Evolutionary conservation across 2,329 filamentous ascomycete genomes (phyloP).

Genomic region (Aureobasidium sp.): DNA sequence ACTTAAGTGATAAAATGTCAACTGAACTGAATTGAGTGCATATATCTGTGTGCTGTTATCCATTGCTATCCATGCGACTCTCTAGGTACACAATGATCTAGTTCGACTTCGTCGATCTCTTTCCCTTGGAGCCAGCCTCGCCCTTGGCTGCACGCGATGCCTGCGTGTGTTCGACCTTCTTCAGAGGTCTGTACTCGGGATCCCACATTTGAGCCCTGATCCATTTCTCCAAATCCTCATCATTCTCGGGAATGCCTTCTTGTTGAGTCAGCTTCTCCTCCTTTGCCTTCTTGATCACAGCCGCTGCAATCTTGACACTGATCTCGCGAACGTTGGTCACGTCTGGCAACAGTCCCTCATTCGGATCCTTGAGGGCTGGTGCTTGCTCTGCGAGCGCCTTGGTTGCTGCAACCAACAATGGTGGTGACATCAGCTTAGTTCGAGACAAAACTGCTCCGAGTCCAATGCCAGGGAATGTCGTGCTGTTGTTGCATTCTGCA

Average conservation of each 20-base stretch:
- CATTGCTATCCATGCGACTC: no score
- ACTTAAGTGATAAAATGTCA: no score
- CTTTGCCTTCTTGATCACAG: slow-evolving; percentile 63
- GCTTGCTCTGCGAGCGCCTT: slow-evolving; percentile 62
- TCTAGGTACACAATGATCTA: background rate
- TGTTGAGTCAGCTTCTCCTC: slow-evolving; percentile 60
- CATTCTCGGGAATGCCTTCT: slow-evolving; percentile 51
- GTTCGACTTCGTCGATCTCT: background rate
- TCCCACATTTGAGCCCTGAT: slow-evolving; percentile 75
- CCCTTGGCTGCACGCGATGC: slow-evolving; percentile 53
- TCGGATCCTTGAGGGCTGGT: slow-evolving; percentile 58
- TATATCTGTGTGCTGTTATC: no score
- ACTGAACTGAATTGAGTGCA: no score
- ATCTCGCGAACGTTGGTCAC: slow-evolving; percentile 66
- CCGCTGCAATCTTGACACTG: slow-evolving; percentile 66
- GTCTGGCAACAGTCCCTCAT: slow-evolving; percentile 63
- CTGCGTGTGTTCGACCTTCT: slow-evolving; percentile 42
- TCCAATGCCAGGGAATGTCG: slow-evolving; percentile 78
- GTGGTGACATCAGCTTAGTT: slow-evolving; percentile 57
- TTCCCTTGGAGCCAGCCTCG: slow-evolving; percentile 37
- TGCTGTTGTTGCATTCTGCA: slow-evolving; percentile 84
- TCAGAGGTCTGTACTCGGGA: slow-evolving; percentile 57
- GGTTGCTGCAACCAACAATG: slow-evolving; percentile 74
- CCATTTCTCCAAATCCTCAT: slow-evolving; percentile 57
- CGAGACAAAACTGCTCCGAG: slow-evolving; percentile 68